Evolutionary conservation across 371 early-diverging fungal genomes (phyloP).

Genomic region (Mucor circinelloides): DNA sequence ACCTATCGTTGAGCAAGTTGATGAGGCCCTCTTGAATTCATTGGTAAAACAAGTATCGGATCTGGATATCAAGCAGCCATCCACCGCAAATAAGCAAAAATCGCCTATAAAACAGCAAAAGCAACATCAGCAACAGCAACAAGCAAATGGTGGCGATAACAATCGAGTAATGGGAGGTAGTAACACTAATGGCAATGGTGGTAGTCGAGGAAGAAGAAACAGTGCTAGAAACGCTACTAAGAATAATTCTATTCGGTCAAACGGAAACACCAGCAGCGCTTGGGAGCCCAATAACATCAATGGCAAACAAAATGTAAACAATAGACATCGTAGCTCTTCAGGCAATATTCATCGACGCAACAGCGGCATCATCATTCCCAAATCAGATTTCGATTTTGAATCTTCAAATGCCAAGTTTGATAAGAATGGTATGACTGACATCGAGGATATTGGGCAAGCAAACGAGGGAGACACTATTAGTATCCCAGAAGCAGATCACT

Average conservation of each 20-base stretch:
- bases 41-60: constrained; percentile 4
- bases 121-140: background rate
- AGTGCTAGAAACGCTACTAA: background rate
- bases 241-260: background rate
- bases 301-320: background rate
- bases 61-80: background rate
- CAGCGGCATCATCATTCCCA: constrained; percentile 43
- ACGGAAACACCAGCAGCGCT: background rate
- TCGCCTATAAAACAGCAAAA: background rate
- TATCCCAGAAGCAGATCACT: constrained; percentile 40
- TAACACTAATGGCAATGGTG: background rate
- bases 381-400: constrained; percentile 94
- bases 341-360: background rate
- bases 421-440: constrained; percentile 70
- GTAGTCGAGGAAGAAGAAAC: background rate
- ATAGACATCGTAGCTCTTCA: background rate
- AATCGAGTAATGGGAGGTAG: background rate
- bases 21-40: background rate
- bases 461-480: constrained; percentile 47
- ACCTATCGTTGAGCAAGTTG: background rate
- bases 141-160: background rate
- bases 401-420: constrained; percentile 90
- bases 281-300: background rate
- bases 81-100: background rate
- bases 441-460: constrained; percentile 30